Base-by-base conservation (phyloP, 192 early-diverging fungal species). In the Backusella circina region DNA sequence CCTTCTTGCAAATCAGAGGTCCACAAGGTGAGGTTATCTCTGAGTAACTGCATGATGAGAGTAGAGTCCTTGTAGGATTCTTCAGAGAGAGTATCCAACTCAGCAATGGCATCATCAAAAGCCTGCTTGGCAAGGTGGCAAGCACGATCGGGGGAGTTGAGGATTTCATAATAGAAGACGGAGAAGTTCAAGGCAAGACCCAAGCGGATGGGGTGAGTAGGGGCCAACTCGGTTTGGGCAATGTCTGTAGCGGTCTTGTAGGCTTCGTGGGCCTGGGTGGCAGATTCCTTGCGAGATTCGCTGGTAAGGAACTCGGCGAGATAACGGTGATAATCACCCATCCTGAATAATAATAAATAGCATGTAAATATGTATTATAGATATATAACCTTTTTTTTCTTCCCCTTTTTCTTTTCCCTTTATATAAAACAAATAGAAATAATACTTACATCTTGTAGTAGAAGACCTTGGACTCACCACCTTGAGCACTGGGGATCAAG, bases 21-120 rank as follows among this genome's bases (percentile, higher is more conserved):
- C 98, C 98, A 99, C 73, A 99, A 91, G 66, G 98, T 98, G 82
- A 99, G 90, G 90, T 99, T 99, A 87, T 99, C 98, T 76, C 98
- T 91, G 80, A 99, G 88, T 70, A 99, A 90, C 88, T 99, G 98
- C 98, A 99, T 99, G 86, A 99, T 99, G 77, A 99, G 89, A 67
- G 98, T 98, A 65, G 95, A 96, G 85, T 98, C 97, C 91, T 98
- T 99, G 94, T 99, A 99, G 72, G 94, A 96, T 86, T 98, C 98
- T 86, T 99, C 98, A 84, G 91, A 95, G 70, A 99, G 91, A 75
- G 94, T 97, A 90, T 99, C 98, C 72, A 99, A 89, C 87, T 98
- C 98, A 47, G 98, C 96, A 85, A 99, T 99, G 67, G 98, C 98
- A 78, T 97, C 98, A 85, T 99, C 98, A 79, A 99, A 99, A 30